Conservation (phyloP, 371 early-diverging fungal genomes). For the Mucor mucedo region DNA sequence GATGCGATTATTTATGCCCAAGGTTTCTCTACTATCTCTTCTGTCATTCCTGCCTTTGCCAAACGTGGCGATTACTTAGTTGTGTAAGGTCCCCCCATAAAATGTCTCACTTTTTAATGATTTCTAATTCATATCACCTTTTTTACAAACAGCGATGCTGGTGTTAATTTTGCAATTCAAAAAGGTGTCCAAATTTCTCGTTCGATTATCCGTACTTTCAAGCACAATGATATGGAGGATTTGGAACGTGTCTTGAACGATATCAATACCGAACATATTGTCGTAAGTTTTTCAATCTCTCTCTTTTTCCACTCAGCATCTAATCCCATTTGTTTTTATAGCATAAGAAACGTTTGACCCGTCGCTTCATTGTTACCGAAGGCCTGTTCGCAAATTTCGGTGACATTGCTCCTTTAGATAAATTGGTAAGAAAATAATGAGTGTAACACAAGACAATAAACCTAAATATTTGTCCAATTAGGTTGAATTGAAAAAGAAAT, state of each 20-base stretch:
- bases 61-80: conserved; percentile 97
- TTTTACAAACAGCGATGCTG: conserved; percentile 74
- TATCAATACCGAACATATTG: conserved; percentile 65
- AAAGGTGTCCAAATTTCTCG: conserved; percentile 93
- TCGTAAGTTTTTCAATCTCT: conserved; percentile 6
- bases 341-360: conserved; percentile 81
- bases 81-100: background rate
- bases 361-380: conserved; percentile 97
- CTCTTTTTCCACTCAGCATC: background rate
- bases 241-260: conserved; percentile 87
- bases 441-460: no score
- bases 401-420: conserved; percentile 87
- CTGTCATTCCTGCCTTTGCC: conserved; percentile 97
- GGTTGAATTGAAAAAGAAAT: conserved; percentile 88
- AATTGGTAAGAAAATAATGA: conserved; percentile 54
- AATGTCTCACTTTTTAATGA: background rate
- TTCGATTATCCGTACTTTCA: conserved; percentile 86
- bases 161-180: conserved; percentile 87
- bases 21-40: conserved; percentile 92
- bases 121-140: background rate
- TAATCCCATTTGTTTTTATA: background rate
- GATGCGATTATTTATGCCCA: conserved; percentile 97
- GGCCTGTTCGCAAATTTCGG: conserved; percentile 95
- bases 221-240: conserved; percentile 96
- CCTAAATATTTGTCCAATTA: background rate